Evolutionary conservation across 768 basidiomycete species (phyloP).

Genomic region (Daedaleopsis nitida): DNA sequence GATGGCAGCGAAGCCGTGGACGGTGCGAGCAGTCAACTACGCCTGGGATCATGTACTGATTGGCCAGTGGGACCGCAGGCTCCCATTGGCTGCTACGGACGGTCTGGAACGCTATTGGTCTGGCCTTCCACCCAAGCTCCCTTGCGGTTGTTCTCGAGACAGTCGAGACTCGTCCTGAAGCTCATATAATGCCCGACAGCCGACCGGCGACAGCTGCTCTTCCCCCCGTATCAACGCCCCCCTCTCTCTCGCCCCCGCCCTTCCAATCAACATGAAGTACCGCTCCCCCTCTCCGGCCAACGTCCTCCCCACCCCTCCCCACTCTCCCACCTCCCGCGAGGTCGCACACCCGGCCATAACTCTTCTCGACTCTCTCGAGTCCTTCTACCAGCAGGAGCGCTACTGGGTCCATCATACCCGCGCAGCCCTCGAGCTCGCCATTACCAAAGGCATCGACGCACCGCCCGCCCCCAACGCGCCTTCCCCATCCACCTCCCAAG

Average conservation of each 20-base stretch:
- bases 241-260: slow-evolving; percentile 5
- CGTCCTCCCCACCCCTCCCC: slow-evolving; percentile 34
- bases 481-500: slow-evolving; percentile 13
- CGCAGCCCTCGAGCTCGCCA: slow-evolving; percentile 55
- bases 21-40: slow-evolving; percentile 10
- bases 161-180: slow-evolving; percentile 28
- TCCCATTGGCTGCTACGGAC: slow-evolving; percentile 27
- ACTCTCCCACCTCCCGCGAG: slow-evolving; percentile 29
- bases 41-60: slow-evolving; percentile 15
- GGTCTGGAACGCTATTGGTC: slow-evolving; percentile 29
- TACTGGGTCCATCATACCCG: slow-evolving; percentile 73
- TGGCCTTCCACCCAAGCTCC: slow-evolving; percentile 25
- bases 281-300: slow-evolving; percentile 23
- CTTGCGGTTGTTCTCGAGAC: slow-evolving; percentile 24
- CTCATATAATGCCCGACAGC: slow-evolving; percentile 24
- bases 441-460: slow-evolving; percentile 35
- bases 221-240: slow-evolving; percentile 31
- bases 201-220: slow-evolving; percentile 17
- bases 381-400: slow-evolving; percentile 71
- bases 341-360: slow-evolving; percentile 42
- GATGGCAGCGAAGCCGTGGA: neutral
- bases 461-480: slow-evolving; percentile 22
- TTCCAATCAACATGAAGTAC: slow-evolving; percentile 23
- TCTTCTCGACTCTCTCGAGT: slow-evolving; percentile 64
- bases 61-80: slow-evolving; percentile 17